phyloP scores from a whole-genome alignment of 129 eudicot species.

The carrot (Daucus carota) region DH1_v3.0 NC_030389.2:10987001-10987500 shows the following conservation, averaged over 20 bases:
- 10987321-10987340: neutral
- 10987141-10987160: neutral
- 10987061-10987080: neutral
- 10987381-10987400: neutral
- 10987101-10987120: neutral
- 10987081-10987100: neutral
- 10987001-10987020: neutral
- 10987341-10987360: neutral
- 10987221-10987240: neutral
- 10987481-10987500: slow-evolving; percentile 92
- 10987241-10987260: neutral
- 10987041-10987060: neutral
- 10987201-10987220: neutral
- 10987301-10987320: neutral
- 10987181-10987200: neutral
- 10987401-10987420: slow-evolving; percentile 67
- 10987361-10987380: neutral
- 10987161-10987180: neutral
- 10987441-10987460: slow-evolving; percentile 95
- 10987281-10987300: neutral
- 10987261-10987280: neutral
- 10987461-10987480: slow-evolving; percentile 92
- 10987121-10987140: neutral
- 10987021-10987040: neutral
- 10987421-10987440: slow-evolving; percentile 79